phyloP scores from a whole-genome alignment of 495 filamentous ascomycete species.

The Lichenothelia convexa region DNA sequence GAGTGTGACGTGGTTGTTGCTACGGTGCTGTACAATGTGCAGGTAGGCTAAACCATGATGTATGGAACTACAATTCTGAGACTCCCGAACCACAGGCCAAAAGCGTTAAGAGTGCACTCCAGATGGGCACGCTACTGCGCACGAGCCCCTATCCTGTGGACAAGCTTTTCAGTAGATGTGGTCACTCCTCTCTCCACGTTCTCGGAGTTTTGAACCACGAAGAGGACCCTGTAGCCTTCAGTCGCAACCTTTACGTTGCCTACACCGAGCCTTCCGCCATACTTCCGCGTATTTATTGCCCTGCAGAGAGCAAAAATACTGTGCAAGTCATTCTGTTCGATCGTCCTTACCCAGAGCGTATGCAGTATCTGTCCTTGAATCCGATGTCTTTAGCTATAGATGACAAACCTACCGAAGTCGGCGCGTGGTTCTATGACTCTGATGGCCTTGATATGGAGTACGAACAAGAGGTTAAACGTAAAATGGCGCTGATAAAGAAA shows the following conservation, averaged over 20 bases:
- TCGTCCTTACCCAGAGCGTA: slow-evolving; percentile 63
- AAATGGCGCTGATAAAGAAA: slow-evolving; percentile 60
- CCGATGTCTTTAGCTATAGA: slow-evolving; percentile 78
- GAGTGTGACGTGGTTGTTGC: slow-evolving; percentile 78
- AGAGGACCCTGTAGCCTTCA: slow-evolving; percentile 33
- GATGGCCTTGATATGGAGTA: slow-evolving; percentile 41
- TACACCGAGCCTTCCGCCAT: slow-evolving; percentile 36
- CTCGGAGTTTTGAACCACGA: slow-evolving; percentile 58
- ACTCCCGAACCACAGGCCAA: slow-evolving; percentile 29
- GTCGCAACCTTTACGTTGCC: slow-evolving; percentile 52
- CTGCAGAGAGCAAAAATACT: slow-evolving; percentile 36
- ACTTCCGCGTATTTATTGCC: slow-evolving; percentile 56
- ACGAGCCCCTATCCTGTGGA: slow-evolving; percentile 64
- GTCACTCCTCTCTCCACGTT: slow-evolving; percentile 64
- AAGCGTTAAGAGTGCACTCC: slow-evolving; percentile 75
- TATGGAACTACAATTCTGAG: background rate
- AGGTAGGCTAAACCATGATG: slow-evolving; percentile 35
- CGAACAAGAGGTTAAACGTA: slow-evolving; percentile 40
- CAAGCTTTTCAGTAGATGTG: slow-evolving; percentile 71
- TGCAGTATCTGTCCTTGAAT: slow-evolving; percentile 90
- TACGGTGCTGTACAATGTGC: slow-evolving; percentile 73
- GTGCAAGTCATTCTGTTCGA: slow-evolving; percentile 84
- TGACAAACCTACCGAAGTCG: slow-evolving; percentile 39
- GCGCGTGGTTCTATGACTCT: slow-evolving; percentile 13
- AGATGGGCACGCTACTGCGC: slow-evolving; percentile 64